Evolutionary conservation across 2,329 filamentous ascomycete genomes (phyloP).

Genomic region (Alternaria novae-zelandiae): DNA sequence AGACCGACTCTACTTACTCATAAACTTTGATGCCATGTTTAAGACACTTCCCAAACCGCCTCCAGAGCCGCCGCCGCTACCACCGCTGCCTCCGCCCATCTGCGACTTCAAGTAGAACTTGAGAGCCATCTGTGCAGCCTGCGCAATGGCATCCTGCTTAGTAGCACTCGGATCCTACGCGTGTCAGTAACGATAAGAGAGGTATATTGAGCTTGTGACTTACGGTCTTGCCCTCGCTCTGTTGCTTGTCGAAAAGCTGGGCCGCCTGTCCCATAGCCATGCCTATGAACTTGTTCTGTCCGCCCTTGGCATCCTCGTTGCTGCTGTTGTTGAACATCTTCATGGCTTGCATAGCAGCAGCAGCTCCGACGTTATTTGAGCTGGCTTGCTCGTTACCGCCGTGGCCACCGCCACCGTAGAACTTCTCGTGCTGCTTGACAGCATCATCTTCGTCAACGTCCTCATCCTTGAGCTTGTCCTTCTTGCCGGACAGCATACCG

Average conservation of each 20-base stretch:
- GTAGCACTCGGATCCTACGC: constrained; percentile 61
- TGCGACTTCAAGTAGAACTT: constrained; percentile 91
- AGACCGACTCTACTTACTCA: constrained; percentile 34
- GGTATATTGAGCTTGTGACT: constrained; percentile 27
- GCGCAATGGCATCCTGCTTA: constrained; percentile 81
- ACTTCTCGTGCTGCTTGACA: constrained; percentile 75
- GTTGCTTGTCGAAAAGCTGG: constrained; percentile 73
- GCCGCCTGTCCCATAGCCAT: constrained; percentile 88
- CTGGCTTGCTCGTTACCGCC: constrained; percentile 53
- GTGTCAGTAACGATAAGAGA: constrained; percentile 51
- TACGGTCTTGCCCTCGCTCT: constrained; percentile 61
- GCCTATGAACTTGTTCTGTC: constrained; percentile 81
- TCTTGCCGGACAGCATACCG: constrained; percentile 61
- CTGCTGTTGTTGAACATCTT: constrained; percentile 74
- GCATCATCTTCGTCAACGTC: constrained; percentile 70
- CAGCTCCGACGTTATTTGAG: constrained; percentile 63
- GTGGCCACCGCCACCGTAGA: constrained; percentile 64
- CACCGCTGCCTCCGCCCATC: constrained; percentile 51
- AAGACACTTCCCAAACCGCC: constrained; percentile 59
- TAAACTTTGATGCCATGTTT: constrained; percentile 68
- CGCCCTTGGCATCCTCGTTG: constrained; percentile 49
- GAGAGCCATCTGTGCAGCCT: constrained; percentile 83
- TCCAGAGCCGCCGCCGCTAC: constrained; percentile 51
- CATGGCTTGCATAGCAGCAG: constrained; percentile 76
- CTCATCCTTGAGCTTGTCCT: constrained; percentile 57